These are phyloP conservation scores for Coemansia furcata DNA, from an alignment of 192 early-diverging fungal genomes.

Conservation along the genomic window DNA sequence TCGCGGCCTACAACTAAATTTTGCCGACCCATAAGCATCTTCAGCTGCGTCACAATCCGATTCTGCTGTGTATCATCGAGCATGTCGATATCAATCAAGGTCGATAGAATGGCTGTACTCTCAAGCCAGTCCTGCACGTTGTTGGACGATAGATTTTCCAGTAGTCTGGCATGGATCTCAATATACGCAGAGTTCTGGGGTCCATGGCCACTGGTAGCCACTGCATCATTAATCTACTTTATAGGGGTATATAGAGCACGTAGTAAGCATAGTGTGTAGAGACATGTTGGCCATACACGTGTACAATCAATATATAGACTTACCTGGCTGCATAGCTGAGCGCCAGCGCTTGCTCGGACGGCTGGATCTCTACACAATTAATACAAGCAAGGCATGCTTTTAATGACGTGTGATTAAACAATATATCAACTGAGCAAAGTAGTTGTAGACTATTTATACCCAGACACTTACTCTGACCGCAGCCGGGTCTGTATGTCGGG, in stretches of 20 bases:
- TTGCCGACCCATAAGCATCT: conserved; percentile 10
- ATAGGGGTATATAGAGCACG: not conserved
- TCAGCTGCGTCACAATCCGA: conserved; percentile 30
- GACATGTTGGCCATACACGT: not conserved
- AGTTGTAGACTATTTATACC: not conserved
- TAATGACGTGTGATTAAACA: not conserved
- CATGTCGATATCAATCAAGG: conserved; percentile 30
- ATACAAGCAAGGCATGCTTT: not conserved
- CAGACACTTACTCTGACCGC: conserved; percentile 20
- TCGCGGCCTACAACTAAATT: conserved; percentile 25
- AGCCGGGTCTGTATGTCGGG: conserved; percentile 9
- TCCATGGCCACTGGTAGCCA: conserved; percentile 13
- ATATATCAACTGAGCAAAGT: not conserved
- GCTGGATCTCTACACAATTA: conserved; percentile 16
- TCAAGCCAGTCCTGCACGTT: conserved; percentile 24
- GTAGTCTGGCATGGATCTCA: conserved; percentile 18
- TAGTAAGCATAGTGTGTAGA: not conserved
- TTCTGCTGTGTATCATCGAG: conserved; percentile 34
- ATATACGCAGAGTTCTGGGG: conserved; percentile 19
- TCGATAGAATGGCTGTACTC: conserved; percentile 28
- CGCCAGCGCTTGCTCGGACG: conserved; percentile 12
- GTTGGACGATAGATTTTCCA: conserved; percentile 3
- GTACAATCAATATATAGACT: not conserved
- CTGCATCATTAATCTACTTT: conserved; percentile 28
- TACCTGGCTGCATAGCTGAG: conserved; percentile 23